Evolutionary conservation across 148 eudicot genomes (phyloP).

Genomic region (Chenopodium formosanum): DNA sequence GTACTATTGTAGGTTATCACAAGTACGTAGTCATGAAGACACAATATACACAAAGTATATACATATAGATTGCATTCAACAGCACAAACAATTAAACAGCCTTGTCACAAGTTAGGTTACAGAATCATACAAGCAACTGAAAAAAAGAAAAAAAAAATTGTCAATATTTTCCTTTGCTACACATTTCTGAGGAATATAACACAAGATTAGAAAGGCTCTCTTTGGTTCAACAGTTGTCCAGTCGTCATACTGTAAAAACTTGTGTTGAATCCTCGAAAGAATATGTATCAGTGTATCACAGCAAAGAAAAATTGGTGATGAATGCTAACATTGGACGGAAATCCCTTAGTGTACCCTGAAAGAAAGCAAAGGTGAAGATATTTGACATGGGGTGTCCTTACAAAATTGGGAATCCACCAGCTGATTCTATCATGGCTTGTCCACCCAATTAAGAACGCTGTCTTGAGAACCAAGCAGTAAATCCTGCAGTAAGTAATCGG

Average conservation of each 20-base stretch:
- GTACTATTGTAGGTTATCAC: too few species aligned
- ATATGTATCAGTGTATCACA: background rate
- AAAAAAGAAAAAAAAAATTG: background rate
- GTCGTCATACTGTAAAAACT: background rate
- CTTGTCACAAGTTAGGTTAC: background rate
- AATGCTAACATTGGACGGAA: background rate
- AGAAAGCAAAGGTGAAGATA: background rate
- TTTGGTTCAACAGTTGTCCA: background rate
- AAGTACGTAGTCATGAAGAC: background rate
- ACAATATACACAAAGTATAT: background rate
- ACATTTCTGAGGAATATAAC: constrained; percentile 1
- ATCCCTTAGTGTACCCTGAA: constrained; percentile 4
- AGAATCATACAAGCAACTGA: constrained; percentile 18
- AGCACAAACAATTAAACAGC: background rate
- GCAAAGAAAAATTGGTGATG: constrained; percentile 3
- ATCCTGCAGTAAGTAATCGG: constrained; percentile 42
- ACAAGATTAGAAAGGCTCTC: background rate
- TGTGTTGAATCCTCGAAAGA: constrained; percentile 7
- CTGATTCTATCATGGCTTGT: constrained; percentile 25
- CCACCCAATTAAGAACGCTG: constrained; percentile 61
- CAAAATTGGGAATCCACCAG: constrained; percentile 19
- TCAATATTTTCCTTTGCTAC: background rate
- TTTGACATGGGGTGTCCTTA: background rate
- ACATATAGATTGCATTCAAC: background rate
- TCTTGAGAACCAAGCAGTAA: constrained; percentile 74